Evolutionary conservation across 1,284 basidiomycete genomes (phyloP).

Genomic region (Stygiomarasmius scandens): DNA sequence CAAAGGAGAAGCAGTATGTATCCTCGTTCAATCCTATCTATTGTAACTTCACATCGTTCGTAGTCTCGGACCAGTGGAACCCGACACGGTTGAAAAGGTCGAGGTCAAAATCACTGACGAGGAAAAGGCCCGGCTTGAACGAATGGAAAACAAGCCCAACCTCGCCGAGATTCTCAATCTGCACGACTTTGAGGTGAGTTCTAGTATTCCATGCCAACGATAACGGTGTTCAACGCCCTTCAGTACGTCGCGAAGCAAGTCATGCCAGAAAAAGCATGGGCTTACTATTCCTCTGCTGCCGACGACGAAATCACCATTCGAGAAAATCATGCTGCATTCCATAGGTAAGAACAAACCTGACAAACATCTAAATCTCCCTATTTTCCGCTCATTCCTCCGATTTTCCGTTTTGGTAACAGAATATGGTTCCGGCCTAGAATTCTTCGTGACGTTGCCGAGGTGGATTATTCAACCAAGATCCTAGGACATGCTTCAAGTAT

Average conservation of each 20-base stretch:
- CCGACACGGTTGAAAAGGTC: slow-evolving; percentile 59
- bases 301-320: slow-evolving; percentile 89
- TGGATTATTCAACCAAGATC: slow-evolving; percentile 84
- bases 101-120: slow-evolving; percentile 58
- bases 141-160: slow-evolving; percentile 60
- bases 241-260: slow-evolving; percentile 74
- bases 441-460: slow-evolving; percentile 78
- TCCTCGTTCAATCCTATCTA: slow-evolving; percentile 1
- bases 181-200: slow-evolving; percentile 84
- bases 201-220: neutral
- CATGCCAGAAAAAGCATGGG: slow-evolving; percentile 85
- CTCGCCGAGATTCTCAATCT: slow-evolving; percentile 82
- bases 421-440: slow-evolving; percentile 95
- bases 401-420: slow-evolving; percentile 36
- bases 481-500: slow-evolving; percentile 73
- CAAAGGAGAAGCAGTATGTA: slow-evolving; percentile 73
- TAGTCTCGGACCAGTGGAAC: slow-evolving; percentile 74
- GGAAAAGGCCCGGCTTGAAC: slow-evolving; percentile 62
- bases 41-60: slow-evolving; percentile 12
- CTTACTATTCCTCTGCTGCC: slow-evolving; percentile 88
- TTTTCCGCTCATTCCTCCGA: too few relatives aligned
- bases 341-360: slow-evolving; percentile 62
- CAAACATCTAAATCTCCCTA: neutral
- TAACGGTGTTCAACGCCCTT: neutral
- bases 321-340: slow-evolving; percentile 89